Percentiles rank a stretch among this genome's conserved stretches.
These are phyloP conservation scores for Aspergillus hiratsukae DNA, from an alignment of 2,329 filamentous ascomycete species.

Conservation along the genomic window DNA sequence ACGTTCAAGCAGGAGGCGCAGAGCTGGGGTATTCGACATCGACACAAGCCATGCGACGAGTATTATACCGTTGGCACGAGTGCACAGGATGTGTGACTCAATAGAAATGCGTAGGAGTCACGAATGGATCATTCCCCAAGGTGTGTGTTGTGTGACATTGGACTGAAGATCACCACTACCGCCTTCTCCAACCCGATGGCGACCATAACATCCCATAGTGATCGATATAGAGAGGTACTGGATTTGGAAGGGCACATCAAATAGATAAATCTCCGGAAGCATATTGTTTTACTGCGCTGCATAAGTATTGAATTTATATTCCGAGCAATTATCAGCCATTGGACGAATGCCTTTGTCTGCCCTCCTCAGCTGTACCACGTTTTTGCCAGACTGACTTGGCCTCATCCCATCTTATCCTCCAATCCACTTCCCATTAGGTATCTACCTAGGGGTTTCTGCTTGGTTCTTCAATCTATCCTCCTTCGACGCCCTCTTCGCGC, in stretches of 20 bases:
- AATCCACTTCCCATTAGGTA: background rate
- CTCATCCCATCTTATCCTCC: conserved; percentile 6
- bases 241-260: background rate
- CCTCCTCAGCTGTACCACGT: conserved; percentile 10
- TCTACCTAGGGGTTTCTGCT: background rate
- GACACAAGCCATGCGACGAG: conserved; percentile 12
- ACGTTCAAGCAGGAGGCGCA: conserved; percentile 15
- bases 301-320: background rate
- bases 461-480: background rate
- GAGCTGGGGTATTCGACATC: conserved; percentile 18
- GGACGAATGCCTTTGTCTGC: background rate
- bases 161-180: background rate
- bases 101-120: background rate
- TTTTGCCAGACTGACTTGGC: conserved; percentile 16
- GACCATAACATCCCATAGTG: background rate
- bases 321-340: background rate
- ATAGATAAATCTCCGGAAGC: background rate
- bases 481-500: background rate
- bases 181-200: background rate
- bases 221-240: background rate
- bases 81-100: background rate
- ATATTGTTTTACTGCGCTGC: background rate
- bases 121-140: background rate
- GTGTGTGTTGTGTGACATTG: background rate
- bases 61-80: background rate